Evolutionary conservation across 176 grass and related monocot species (phyloP).

Genomic region (Panicum miliaceum): DNA sequence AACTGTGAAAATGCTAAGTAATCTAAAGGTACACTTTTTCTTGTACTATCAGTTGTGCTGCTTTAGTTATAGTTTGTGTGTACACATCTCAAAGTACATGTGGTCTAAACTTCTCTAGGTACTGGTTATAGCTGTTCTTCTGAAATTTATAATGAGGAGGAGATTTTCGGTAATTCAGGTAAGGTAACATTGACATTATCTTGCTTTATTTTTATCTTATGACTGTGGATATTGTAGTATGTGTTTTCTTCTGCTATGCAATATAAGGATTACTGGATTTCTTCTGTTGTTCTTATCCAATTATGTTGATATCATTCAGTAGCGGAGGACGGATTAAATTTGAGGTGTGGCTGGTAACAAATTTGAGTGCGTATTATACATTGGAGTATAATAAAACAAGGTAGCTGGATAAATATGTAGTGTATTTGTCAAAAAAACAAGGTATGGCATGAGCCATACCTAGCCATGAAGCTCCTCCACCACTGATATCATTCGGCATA

Average conservation of each 20-base stretch:
- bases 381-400: too few species aligned
- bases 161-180: slow-evolving; percentile 94
- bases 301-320: slow-evolving; percentile 2
- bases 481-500: neutral
- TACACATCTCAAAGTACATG: slow-evolving; percentile 24
- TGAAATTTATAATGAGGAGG: slow-evolving; percentile 94
- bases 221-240: slow-evolving; percentile 12
- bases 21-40: slow-evolving; percentile 74
- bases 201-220: slow-evolving; percentile 27
- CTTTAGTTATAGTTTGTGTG: slow-evolving; percentile 25
- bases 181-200: slow-evolving; percentile 33
- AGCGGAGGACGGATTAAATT: too few species aligned
- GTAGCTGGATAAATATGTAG: too few species aligned
- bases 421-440: too few species aligned
- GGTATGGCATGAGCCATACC: too few species aligned
- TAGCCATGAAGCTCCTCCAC: too few species aligned
- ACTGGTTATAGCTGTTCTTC: slow-evolving; percentile 91
- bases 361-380: too few species aligned
- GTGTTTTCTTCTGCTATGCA: slow-evolving; percentile 4
- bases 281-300: neutral
- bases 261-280: slow-evolving; percentile 11
- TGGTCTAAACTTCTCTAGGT: slow-evolving; percentile 65
- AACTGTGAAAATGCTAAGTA: slow-evolving; percentile 99
- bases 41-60: slow-evolving; percentile 13
- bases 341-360: too few species aligned